Base-by-base conservation (phyloP, 441 rosid genomes). In the Corymbia calophylla region DNA sequence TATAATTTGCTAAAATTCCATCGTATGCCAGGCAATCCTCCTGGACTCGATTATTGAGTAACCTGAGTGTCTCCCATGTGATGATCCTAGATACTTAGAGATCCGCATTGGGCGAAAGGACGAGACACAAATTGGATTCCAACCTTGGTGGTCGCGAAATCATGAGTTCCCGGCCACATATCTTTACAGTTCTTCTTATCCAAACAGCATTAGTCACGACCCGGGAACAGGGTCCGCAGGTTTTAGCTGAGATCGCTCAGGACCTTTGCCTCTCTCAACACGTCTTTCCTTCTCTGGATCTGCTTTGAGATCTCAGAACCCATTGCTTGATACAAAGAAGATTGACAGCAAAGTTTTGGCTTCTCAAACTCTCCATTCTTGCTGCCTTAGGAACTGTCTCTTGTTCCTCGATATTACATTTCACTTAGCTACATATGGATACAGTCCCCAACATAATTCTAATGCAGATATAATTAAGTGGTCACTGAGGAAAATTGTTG, bases 151-250 rank as follows among this genome's bases (percentile, higher is more conserved):
- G 99, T 96, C 27, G 98, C 99, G 1, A 99, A 98, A 90, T 98
- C 98, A 66, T 98, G 99, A 1, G 99, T 96, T 17, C 99, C 99
- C 2, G 99, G 99, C 98, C 99, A 97, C 9, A 97, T 95, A 97
- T 95, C 93, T 95, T 87, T 96, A 99, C 99, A 98, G 55, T 87
- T 95, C 89, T 97, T 96, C 21, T 96, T 90, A 88, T 95, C 99
- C 1, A 93, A 66, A 1, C 97, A 95, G 13, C 32, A 92, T 91
- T 95, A 95, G 66, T 97, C 98, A 58, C 92, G 87, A 2, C 99
- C 98, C 0, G 99, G 99, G 31, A 91, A 98, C 1, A 92, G 91
- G 13, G 90, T 89, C 97, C 96, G n/a, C 92, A 92, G 88, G 89
- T 93, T 7, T n/a, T 66, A 39, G 4, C 91, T 47, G 13, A 98